A percentile compares a stretch with the other conserved stretches of the same genome.
Conservation (phyloP, 1,284 basidiomycete genomes). For the Microbotryomycetes sp. region DNA sequence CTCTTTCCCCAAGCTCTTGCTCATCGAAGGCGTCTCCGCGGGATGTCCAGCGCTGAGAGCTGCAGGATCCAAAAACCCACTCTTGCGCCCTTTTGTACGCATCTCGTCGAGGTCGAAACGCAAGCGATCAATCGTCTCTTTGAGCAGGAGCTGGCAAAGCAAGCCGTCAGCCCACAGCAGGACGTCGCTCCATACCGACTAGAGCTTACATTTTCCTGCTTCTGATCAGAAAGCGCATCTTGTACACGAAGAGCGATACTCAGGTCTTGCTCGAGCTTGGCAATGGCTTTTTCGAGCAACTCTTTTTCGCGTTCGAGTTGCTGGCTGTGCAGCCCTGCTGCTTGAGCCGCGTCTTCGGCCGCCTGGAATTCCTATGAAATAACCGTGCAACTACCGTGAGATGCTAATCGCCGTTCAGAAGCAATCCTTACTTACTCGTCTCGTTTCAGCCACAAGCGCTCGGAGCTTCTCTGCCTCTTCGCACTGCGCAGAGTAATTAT, state of each 20-base stretch:
- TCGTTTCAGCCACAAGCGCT: conserved; percentile 24
- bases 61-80: conserved; percentile 40
- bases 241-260: conserved; percentile 59
- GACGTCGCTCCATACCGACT: background rate
- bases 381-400: background rate
- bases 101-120: conserved; percentile 84
- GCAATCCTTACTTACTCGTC: conserved; percentile 46
- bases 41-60: conserved; percentile 35
- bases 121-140: conserved; percentile 87
- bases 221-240: conserved; percentile 70
- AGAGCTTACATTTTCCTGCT: conserved; percentile 66
- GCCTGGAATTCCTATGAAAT: conserved; percentile 51
- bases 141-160: conserved; percentile 49
- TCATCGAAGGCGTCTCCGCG: conserved; percentile 54
- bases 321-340: conserved; percentile 44
- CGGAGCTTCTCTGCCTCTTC: conserved; percentile 66
- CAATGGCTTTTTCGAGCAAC: conserved; percentile 59
- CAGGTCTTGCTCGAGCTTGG: conserved; percentile 60
- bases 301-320: conserved; percentile 51
- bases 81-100: conserved; percentile 47
- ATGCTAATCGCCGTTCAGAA: conserved; percentile 55
- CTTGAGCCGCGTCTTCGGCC: conserved; percentile 52
- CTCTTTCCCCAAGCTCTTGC: conserved; percentile 74
- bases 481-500: conserved; percentile 71
- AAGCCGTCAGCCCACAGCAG: background rate